Percentiles rank a stretch among this genome's conserved stretches.
These are phyloP conservation scores for Neostapfia colusana DNA, from an alignment of 176 grass and related monocot species.

Conservation along the genomic window DNA sequence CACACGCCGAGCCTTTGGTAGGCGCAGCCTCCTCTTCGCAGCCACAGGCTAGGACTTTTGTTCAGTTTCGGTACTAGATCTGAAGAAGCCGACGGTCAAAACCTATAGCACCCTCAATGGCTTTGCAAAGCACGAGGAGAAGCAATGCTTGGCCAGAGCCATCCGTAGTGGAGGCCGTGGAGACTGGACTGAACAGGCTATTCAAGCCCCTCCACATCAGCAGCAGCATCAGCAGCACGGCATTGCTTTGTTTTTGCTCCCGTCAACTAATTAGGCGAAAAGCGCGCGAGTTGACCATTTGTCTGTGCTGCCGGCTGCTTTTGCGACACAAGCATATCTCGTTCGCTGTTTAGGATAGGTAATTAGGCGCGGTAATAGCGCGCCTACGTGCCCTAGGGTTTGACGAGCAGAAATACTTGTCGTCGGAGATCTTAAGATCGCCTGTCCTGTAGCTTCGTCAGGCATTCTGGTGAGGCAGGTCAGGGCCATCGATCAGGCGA, in stretches of 20 bases:
- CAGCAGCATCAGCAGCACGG: not conserved
- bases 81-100: too few relatives aligned
- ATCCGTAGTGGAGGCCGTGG: too few relatives aligned
- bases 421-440: conserved; percentile 4
- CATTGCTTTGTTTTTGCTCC: not conserved
- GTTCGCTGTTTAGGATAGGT: conserved; percentile 11
- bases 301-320: conserved; percentile 37
- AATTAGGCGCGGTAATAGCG: conserved; percentile 9
- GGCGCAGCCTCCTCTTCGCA: too few relatives aligned
- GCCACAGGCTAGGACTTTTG: too few relatives aligned
- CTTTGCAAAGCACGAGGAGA: too few relatives aligned
- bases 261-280: conserved; percentile 45
- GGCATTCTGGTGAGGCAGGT: not conserved
- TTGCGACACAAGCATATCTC: conserved; percentile 36
- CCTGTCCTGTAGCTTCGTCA: conserved; percentile 20
- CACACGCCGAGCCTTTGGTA: too few relatives aligned
- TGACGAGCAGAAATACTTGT: not conserved
- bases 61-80: too few relatives aligned
- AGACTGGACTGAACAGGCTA: too few relatives aligned
- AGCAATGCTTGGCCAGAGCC: too few relatives aligned
- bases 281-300: too few relatives aligned
- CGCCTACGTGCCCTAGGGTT: conserved; percentile 32
- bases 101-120: too few relatives aligned
- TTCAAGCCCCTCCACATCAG: too few relatives aligned
- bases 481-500: not conserved